Evolutionary conservation across 1,284 basidiomycete genomes (phyloP), one percentile per base, ranked within the genome.

Genomic region (Malassezia caprae): DNA sequence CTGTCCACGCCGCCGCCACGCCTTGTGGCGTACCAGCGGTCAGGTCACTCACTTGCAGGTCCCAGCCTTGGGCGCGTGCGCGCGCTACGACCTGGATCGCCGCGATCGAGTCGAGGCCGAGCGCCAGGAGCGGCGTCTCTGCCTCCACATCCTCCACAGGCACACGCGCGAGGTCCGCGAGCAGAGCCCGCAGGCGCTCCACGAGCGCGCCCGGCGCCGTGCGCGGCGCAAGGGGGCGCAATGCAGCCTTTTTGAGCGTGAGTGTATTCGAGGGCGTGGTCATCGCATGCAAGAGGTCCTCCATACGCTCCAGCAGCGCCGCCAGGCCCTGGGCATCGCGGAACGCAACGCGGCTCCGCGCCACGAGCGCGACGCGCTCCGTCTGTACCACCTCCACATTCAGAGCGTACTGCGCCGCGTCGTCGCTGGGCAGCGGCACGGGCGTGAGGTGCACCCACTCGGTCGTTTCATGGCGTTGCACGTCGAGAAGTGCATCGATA

Each of bases 31-130:
- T 64, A 30, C 59, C 61, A 0, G 62, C 68, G 1, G 62, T 48
- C 32, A 71, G 64, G 42, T 71, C 63, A 6, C 54, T 55, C 43
- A 69, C 59, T 0, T 61, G 56, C 39, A 71, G 40, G 5, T 49
- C 35, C 17, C 67, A 34, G 24, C 65, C 62, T 2, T 54, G 48
- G 19, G 51, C 57, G 15, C 68, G 61, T 2, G 63, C 62, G 43
- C 56, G 61, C 6, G 64, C 60, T 4, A 65, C 66, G 30, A 73
- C 60, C 24, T 62, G 61, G 40, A 73, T 69, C 1, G 69, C 62
- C 24, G 64, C 63, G 43, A 73, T 69, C 13, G 70, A 73, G 48
- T 73, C 70, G 26, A 73, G 57, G 12, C 70, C 69, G 1, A 73
- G 56, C n/a, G 51, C 35, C 2, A 60, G 52, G 23, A 72, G 50